Conservation (phyloP, 345 rosid species). For the thale cress (Arabidopsis thaliana) region DNA sequence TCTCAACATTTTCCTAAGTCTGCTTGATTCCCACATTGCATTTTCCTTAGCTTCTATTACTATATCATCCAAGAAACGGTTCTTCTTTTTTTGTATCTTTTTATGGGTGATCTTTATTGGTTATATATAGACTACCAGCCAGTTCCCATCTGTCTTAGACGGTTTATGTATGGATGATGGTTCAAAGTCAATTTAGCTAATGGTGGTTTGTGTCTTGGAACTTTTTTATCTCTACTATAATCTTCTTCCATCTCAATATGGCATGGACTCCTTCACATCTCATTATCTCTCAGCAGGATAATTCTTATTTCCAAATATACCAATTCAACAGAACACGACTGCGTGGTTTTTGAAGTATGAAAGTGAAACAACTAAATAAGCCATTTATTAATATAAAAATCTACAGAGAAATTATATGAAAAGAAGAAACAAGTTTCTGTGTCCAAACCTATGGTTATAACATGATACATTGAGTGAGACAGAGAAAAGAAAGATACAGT, state of each 20-base stretch:
- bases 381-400: not conserved
- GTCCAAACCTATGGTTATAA: conserved; percentile 10
- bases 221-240: not conserved
- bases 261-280: not conserved
- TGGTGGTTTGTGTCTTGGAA: not conserved
- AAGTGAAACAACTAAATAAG: not conserved
- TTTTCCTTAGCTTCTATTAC: not conserved
- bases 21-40: conserved; percentile 29
- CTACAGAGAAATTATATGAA: not conserved
- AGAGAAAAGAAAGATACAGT: not conserved
- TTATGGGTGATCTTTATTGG: not conserved
- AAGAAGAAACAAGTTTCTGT: conserved; percentile 2
- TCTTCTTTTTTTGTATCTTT: not conserved
- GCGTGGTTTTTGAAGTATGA: not conserved
- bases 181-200: not conserved
- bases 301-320: no score
- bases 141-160: not conserved
- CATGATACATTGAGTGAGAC: conserved; percentile 14
- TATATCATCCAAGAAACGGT: conserved; percentile 1
- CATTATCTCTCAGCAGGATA: no score
- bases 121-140: conserved; percentile 16
- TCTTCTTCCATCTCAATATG: not conserved
- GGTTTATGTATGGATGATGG: not conserved
- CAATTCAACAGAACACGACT: not conserved
- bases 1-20: conserved; percentile 70